Evolutionary conservation across 2,329 filamentous ascomycete genomes (phyloP).

Genomic region (Sclerotinia minor): DNA sequence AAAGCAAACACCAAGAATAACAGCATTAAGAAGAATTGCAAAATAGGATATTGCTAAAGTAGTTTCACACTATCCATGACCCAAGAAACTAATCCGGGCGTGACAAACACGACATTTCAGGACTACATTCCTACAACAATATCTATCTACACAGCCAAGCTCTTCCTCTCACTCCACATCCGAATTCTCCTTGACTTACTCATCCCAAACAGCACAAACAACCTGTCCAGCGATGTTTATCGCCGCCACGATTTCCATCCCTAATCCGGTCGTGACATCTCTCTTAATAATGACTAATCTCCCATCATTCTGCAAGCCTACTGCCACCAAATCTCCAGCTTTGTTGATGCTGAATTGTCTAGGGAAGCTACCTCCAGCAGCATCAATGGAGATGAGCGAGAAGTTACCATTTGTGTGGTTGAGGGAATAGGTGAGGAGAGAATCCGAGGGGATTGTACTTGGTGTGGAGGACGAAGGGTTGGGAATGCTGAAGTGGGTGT

Average conservation of each 20-base stretch:
- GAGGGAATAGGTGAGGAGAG: conserved; percentile 63
- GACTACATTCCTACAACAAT: no score
- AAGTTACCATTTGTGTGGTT: conserved; percentile 48
- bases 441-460: conserved; percentile 57
- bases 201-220: conserved; percentile 39
- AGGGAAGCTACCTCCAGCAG: conserved; percentile 49
- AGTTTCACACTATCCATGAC: no score
- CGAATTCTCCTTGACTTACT: conserved; percentile 23
- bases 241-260: conserved; percentile 35
- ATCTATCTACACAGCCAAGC: no score
- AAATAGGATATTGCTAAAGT: no score
- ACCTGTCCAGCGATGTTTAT: conserved; percentile 35
- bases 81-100: no score
- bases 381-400: conserved; percentile 47
- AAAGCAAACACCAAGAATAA: no score
- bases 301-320: conserved; percentile 48
- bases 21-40: no score
- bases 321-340: conserved; percentile 47
- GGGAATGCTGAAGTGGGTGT: conserved; percentile 53
- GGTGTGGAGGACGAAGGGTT: conserved; percentile 48
- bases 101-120: no score
- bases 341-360: conserved; percentile 50
- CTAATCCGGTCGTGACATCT: conserved; percentile 46
- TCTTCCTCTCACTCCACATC: no score
- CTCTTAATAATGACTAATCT: conserved; percentile 47